Conservation (phyloP, 192 early-diverging fungal genomes). For the Coemansia sp. region DNA sequence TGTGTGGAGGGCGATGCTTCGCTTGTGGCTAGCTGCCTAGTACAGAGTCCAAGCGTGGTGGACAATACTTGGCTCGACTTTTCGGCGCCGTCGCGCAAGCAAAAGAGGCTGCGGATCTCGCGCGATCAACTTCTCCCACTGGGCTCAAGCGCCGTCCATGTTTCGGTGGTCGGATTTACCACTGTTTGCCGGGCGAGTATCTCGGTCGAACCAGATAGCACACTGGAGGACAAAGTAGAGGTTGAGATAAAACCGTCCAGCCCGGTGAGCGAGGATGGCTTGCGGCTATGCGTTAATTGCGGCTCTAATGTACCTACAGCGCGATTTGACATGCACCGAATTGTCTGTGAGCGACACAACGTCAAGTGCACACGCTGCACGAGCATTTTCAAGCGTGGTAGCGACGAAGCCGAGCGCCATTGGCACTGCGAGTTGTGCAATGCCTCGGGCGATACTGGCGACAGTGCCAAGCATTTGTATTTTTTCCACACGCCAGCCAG, state of each 20-base stretch:
- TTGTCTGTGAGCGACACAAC: slow-evolving; percentile 83
- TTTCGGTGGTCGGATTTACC: slow-evolving; percentile 19
- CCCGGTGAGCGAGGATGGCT: not conserved
- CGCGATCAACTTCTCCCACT: slow-evolving; percentile 1
- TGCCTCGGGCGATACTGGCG: slow-evolving; percentile 47
- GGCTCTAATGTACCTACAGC: slow-evolving; percentile 60
- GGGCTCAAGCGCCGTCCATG: slow-evolving; percentile 17
- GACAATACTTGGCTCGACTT: slow-evolving; percentile 41
- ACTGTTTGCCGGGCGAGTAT: slow-evolving; percentile 8
- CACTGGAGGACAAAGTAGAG: slow-evolving; percentile 10
- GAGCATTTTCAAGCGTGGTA: slow-evolving; percentile 64
- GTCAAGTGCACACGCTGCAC: slow-evolving; percentile 62
- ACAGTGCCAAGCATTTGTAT: slow-evolving; percentile 65
- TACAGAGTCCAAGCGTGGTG: slow-evolving; percentile 5
- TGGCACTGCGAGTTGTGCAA: slow-evolving; percentile 83
- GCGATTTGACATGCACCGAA: slow-evolving; percentile 66
- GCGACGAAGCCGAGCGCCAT: slow-evolving; percentile 61
- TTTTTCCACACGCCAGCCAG: slow-evolving; percentile 59
- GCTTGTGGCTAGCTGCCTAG: slow-evolving; percentile 35
- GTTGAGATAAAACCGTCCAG: not conserved
- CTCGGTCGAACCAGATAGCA: slow-evolving; percentile 16
- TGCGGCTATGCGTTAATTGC: slow-evolving; percentile 66
- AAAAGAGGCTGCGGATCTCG: slow-evolving; percentile 24
- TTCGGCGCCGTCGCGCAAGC: slow-evolving; percentile 29
- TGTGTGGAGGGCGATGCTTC: slow-evolving; percentile 34